These are phyloP conservation scores for Komagataella pseudopastoris DNA, from an alignment of 805 yeast genomes.

Conservation along the genomic window DNA sequence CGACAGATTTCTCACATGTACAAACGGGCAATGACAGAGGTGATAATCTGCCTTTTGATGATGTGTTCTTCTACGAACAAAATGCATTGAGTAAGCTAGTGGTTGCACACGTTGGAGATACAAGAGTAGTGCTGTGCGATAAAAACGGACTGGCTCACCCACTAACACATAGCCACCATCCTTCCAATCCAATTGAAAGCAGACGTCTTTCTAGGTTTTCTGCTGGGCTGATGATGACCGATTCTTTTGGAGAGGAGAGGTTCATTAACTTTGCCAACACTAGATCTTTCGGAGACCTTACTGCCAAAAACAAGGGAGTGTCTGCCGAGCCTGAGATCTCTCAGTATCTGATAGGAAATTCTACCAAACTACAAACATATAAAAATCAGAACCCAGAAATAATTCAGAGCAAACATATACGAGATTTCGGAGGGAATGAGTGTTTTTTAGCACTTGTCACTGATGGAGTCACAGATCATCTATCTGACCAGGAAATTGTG, in stretches of 20 bases:
- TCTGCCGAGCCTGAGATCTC: slow-evolving; percentile 85
- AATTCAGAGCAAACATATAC: slow-evolving; percentile 8
- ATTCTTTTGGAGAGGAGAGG: slow-evolving; percentile 87
- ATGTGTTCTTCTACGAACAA: slow-evolving; percentile 47
- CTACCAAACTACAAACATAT: slow-evolving; percentile 21
- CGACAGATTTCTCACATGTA: background rate
- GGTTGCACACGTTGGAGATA: slow-evolving; percentile 88
- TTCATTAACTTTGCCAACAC: slow-evolving; percentile 79
- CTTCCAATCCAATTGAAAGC: slow-evolving; percentile 69
- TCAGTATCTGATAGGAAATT: slow-evolving; percentile 56
- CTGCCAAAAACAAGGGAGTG: slow-evolving; percentile 73
- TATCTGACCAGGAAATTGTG: slow-evolving; percentile 83
- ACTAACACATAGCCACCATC: slow-evolving; percentile 75
- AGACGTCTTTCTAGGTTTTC: slow-evolving; percentile 53
- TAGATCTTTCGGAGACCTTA: slow-evolving; percentile 81
- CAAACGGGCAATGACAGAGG: background rate
- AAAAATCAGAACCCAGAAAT: slow-evolving; percentile 10
- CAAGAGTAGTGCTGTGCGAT: slow-evolving; percentile 79
- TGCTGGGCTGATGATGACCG: slow-evolving; percentile 58
- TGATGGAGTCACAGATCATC: slow-evolving; percentile 77
- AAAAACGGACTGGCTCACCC: slow-evolving; percentile 66
- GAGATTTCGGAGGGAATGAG: slow-evolving; percentile 68
- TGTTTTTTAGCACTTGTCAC: slow-evolving; percentile 70
- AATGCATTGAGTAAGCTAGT: slow-evolving; percentile 52
- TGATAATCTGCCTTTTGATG: slow-evolving; percentile 6